phyloP scores from a whole-genome alignment of 2,329 filamentous ascomycete species.

The Samsoniella hepiali region DNA sequence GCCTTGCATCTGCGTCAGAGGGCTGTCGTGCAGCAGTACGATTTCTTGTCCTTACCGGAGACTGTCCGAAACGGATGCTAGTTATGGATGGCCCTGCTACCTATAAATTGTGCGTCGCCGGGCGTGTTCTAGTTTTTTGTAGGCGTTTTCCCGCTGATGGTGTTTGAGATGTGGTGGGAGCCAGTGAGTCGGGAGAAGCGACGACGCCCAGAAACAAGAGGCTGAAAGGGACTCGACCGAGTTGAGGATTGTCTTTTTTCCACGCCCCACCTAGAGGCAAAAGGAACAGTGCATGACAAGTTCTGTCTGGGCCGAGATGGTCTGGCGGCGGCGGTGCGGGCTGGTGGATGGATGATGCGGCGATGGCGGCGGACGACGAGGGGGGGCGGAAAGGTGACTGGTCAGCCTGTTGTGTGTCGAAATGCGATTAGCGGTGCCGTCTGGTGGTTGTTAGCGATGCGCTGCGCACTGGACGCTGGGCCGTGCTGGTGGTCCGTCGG shows the following conservation, averaged over 20 bases:
- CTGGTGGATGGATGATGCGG: slow-evolving; percentile 1
- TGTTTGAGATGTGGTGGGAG: background rate
- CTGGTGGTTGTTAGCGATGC: too few relatives aligned
- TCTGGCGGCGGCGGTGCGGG: background rate
- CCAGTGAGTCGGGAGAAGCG: background rate
- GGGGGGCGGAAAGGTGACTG: too few relatives aligned
- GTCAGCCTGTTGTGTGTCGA: too few relatives aligned
- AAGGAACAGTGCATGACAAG: background rate
- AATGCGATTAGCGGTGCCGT: too few relatives aligned
- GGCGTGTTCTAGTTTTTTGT: background rate
- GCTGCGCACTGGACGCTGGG: too few relatives aligned
- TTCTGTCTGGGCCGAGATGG: too few relatives aligned
- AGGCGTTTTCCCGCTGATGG: background rate
- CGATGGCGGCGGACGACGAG: background rate
- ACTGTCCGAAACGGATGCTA: background rate
- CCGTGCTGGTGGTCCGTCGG: too few relatives aligned
- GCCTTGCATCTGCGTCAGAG: background rate
- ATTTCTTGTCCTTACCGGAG: background rate
- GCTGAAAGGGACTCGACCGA: background rate
- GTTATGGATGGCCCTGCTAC: too few relatives aligned
- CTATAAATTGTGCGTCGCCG: background rate
- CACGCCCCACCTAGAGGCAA: background rate
- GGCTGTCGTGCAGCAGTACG: background rate
- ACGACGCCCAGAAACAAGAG: background rate
- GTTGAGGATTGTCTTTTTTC: background rate